Base-by-base conservation (phyloP, 495 filamentous ascomycete genomes). In the Talaromyces thailandensis region DNA sequence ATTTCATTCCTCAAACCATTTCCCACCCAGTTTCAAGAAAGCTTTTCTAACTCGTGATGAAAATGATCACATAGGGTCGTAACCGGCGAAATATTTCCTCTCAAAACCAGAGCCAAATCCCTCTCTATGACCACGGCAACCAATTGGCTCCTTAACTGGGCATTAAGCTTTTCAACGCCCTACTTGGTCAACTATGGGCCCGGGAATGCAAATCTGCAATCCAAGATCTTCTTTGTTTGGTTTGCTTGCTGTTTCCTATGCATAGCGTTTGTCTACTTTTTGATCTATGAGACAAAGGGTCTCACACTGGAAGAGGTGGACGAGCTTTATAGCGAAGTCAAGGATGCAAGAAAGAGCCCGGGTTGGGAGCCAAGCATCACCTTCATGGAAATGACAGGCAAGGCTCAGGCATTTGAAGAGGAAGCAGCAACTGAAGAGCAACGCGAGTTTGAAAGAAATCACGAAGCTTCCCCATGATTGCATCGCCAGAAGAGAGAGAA, bases 241-340 rank as follows among this genome's bases (percentile, higher is more conserved):
- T 86, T 85, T 64, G 83, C 78, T 2, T 86, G 81, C 70, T 93
- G 88, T 75, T 85, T 89, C 66, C 65, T 92, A 64, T 88, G 86
- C 65, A 84, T 84, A 61, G 69, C 85, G 25, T 93, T 93, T 68
- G 89, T 92, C 3, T 93, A 86, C 68, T 70, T 74, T 60, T 81
- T 88, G 74, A 88, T 95, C 71, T 93, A 92, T 70, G 91, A 93
- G 76, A 94, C 90, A 56, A 93, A 93, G 80, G 90, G 90, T 16
- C 80, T 90, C 11, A 85, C 84, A 0, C 81, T 93, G n/a, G 90
- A 94, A 71, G 82, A 93, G 72, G 83, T 93, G 32, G 90, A 93
- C 70, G 86, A 93, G 76, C 75, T 93, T 37, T 94, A 93, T 70
- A 78, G 73, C 16, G 87, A 89, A 74, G 80, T 86, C 6, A 37